Evolutionary conservation across 257 asterid genomes (phyloP), one percentile per base, ranked within the genome.

Genomic region (Gentiana straminea): DNA sequence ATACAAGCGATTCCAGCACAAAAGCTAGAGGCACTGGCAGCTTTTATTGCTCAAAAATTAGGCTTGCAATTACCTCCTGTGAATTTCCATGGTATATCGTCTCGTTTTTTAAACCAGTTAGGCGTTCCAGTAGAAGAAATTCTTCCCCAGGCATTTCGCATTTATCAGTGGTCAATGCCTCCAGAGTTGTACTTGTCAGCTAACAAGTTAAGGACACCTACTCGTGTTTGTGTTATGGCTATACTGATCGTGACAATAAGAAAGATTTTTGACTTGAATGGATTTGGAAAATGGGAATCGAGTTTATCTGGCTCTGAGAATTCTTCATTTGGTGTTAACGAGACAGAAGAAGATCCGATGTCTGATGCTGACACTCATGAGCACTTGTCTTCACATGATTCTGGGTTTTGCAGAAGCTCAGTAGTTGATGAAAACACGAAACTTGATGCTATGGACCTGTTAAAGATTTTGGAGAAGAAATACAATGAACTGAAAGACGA

Each of bases 131-230:
- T 51, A 13, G 48, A 24, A 62, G 63, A 64, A 57, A 64, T 86
- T 72, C 86, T 90, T 70, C 75, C 77, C 56, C 67, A 55, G 60
- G 88, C 96, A 45, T 75, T 84, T 64, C 81, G 58, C 13, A 64
- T 86, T 49, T 84, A 65, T 67, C 90, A 79, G 57, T 90, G 97
- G 96, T 77, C 85, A 59, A 71, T 58, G 86, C 84, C 94, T 39
- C 64, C 88, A 4, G 94, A 79, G 60, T 59, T 90, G 63, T 82
- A 71, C 67, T 64, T 90, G 33, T 86, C 86, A 5, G 70, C 74
- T 43, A 82, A 74, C 13, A 81, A 77, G 67, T 33, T 32, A 33
- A 76, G 81, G 65, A 69, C 74, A 38, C 97, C 97, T 8, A 77
- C 89, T 11, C 90, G 94, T 63, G 82, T 64, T 37, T 75, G 55